Evolutionary conservation across 129 eudicot species (phyloP).

Genomic region (Chrysanthemum seticuspe): DNA sequence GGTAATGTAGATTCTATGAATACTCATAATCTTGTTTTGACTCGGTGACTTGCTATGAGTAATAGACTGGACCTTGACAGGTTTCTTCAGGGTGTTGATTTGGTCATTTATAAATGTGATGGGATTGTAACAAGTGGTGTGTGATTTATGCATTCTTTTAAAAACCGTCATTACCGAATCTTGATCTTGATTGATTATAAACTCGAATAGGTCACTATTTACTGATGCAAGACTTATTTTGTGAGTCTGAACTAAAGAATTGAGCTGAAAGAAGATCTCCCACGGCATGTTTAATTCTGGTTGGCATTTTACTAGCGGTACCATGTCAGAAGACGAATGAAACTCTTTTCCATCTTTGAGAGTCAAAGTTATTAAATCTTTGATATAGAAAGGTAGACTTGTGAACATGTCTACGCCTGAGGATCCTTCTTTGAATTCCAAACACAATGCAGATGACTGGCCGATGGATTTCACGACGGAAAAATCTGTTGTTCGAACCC

Average conservation of each 20-base stretch:
- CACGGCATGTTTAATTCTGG: slow-evolving; percentile 46
- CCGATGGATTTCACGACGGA: slow-evolving; percentile 69
- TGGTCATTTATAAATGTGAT: slow-evolving; percentile 42
- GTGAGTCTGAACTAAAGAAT: slow-evolving; percentile 78
- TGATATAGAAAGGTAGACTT: slow-evolving; percentile 51
- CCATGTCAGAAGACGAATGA: slow-evolving; percentile 49
- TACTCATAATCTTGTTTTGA: slow-evolving; percentile 70
- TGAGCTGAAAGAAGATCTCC: slow-evolving; percentile 86
- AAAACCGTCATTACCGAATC: slow-evolving; percentile 52
- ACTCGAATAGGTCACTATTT: slow-evolving; percentile 47
- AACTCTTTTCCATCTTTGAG: slow-evolving; percentile 44
- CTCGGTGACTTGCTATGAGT: slow-evolving; percentile 33
- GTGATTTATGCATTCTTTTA: slow-evolving; percentile 72
- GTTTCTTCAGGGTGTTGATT: slow-evolving; percentile 28
- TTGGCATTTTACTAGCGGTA: slow-evolving; percentile 53
- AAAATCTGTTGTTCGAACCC: slow-evolving; percentile 97
- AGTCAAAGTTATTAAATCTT: slow-evolving; percentile 36
- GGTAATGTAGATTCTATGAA: slow-evolving; percentile 79
- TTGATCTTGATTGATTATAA: slow-evolving; percentile 47
- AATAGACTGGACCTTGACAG: slow-evolving; percentile 35
- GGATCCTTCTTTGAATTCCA: slow-evolving; percentile 51
- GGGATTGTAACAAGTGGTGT: slow-evolving; percentile 78
- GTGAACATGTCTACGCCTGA: slow-evolving; percentile 36
- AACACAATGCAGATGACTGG: slow-evolving; percentile 68
- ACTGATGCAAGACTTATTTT: slow-evolving; percentile 73